These are phyloP conservation scores for Sinapis alba DNA, from an alignment of 441 rosid species.

Conservation along the genomic window DNA sequence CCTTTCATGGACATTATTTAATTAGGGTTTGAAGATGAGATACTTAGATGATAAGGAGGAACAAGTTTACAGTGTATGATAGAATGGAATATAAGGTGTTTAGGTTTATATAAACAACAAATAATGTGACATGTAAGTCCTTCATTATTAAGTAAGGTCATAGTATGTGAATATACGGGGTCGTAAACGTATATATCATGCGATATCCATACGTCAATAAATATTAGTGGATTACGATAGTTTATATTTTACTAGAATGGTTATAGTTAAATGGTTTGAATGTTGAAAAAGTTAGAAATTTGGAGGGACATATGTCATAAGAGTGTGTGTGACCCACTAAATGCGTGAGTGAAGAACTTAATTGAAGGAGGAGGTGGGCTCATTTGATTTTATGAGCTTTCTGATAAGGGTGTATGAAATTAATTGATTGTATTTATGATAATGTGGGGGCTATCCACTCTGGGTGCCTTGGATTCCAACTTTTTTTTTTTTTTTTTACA, in stretches of 20 bases:
- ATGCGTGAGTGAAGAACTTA: slow-evolving; percentile 41
- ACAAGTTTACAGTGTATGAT: slow-evolving; percentile 32
- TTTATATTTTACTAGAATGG: neutral
- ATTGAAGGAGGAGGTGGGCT: slow-evolving; percentile 43
- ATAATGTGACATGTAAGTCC: slow-evolving; percentile 16
- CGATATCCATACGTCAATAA: slow-evolving; percentile 19
- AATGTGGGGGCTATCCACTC: slow-evolving; percentile 33
- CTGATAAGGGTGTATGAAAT: slow-evolving; percentile 34
- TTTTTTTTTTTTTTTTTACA: neutral
- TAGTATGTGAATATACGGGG: slow-evolving; percentile 23
- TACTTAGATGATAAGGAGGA: slow-evolving; percentile 13
- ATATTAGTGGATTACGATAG: slow-evolving; percentile 15
- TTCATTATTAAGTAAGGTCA: slow-evolving; percentile 19
- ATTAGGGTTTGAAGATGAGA: slow-evolving; percentile 15
- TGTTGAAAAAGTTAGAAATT: neutral
- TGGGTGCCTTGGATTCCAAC: slow-evolving; percentile 40
- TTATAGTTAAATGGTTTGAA: slow-evolving; percentile 15
- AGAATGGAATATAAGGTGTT: slow-evolving; percentile 26
- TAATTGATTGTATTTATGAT: slow-evolving; percentile 39
- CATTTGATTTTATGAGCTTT: slow-evolving; percentile 37
- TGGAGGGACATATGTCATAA: slow-evolving; percentile 30
- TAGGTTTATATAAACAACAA: slow-evolving; percentile 33
- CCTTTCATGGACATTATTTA: slow-evolving; percentile 63
- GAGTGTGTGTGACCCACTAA: slow-evolving; percentile 36
- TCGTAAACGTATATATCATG: slow-evolving; percentile 24